Conservation (phyloP, 108 stramenopile species). For the Nannochloropsis gaditana region DNA sequence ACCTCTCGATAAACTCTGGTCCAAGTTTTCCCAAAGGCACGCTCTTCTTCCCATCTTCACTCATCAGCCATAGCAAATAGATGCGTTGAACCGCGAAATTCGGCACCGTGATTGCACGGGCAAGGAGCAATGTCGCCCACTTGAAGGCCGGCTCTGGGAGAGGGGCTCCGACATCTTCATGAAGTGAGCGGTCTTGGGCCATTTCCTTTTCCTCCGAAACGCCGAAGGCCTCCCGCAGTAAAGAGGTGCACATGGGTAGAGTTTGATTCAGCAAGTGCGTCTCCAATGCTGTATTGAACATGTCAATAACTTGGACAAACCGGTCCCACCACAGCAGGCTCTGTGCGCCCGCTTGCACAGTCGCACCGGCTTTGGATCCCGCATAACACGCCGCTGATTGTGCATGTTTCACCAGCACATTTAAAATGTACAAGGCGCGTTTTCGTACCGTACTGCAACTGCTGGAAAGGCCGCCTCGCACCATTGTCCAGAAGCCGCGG, state of each 20-base stretch:
- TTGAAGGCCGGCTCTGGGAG: neutral
- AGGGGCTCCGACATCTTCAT: neutral
- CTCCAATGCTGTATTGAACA: neutral
- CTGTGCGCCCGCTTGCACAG: too few relatives aligned
- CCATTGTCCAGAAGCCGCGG: neutral
- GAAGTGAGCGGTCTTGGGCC: neutral
- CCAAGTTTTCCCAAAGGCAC: slow-evolving; percentile 11
- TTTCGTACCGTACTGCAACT: neutral
- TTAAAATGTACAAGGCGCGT: slow-evolving; percentile 20
- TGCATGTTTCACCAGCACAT: neutral
- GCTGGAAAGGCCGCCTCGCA: neutral
- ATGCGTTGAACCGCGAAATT: neutral
- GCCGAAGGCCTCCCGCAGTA: neutral
- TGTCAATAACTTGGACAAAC: slow-evolving; percentile 3
- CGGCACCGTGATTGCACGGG: neutral
- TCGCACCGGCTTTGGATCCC: too few relatives aligned
- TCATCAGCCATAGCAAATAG: neutral
- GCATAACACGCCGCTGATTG: neutral
- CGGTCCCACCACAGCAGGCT: neutral
- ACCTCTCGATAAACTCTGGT: neutral
- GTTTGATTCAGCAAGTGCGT: slow-evolving; percentile 1
- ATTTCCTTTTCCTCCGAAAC: neutral
- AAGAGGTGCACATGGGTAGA: neutral
- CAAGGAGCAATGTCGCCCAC: neutral
- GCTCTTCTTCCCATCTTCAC: neutral